Conservation (phyloP, 306 rosid genomes). For the Fragaria iinumae region DNA sequence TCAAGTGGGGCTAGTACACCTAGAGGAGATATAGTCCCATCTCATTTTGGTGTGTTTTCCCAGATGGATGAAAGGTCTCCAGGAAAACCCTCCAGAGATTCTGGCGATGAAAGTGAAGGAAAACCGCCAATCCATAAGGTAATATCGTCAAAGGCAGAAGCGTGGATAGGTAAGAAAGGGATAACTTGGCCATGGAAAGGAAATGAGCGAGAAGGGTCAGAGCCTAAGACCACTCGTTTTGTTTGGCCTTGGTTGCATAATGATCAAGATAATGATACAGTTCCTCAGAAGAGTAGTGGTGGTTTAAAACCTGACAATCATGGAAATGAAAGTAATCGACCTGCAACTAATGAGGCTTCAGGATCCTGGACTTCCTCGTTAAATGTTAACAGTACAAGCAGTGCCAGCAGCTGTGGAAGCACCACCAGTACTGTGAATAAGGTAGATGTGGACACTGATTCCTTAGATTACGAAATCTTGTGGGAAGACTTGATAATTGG, state of each 20-base stretch:
- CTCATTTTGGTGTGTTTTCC: constrained; percentile 57
- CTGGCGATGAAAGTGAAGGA: constrained; percentile 68
- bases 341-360: constrained; percentile 58
- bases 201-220: constrained; percentile 63
- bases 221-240: constrained; percentile 41
- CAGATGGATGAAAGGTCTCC: constrained; percentile 55
- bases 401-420: constrained; percentile 97
- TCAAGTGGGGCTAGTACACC: constrained; percentile 98
- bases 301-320: constrained; percentile 52
- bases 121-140: constrained; percentile 60
- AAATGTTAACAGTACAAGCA: constrained; percentile 89
- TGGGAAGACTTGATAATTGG: constrained; percentile 97
- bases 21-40: constrained; percentile 62
- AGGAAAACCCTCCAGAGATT: constrained; percentile 55
- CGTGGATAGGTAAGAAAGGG: constrained; percentile 86
- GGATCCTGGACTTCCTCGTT: constrained; percentile 76
- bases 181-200: constrained; percentile 90
- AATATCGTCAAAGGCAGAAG: constrained; percentile 74
- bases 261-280: constrained; percentile 65
- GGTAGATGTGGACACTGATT: constrained; percentile 75
- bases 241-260: constrained; percentile 60
- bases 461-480: constrained; percentile 90
- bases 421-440: constrained; percentile 74
- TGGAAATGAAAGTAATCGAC: constrained; percentile 51
- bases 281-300: constrained; percentile 41